phyloP scores from a whole-genome alignment of 208 protist species.

The Trichomonas vaginalis region DNA sequence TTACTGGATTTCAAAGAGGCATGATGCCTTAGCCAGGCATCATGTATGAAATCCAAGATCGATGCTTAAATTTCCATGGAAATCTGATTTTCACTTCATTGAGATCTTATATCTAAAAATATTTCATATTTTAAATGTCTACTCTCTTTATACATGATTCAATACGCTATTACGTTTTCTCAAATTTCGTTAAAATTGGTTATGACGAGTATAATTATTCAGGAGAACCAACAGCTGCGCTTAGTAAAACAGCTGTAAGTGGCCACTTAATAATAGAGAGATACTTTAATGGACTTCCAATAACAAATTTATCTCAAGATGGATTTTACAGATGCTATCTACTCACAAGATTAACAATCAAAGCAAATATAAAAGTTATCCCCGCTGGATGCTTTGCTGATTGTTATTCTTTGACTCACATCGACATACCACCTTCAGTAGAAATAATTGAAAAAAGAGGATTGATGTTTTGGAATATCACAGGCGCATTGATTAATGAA shows the following conservation, averaged over 20 bases:
- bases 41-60: no score
- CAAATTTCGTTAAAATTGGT: background rate
- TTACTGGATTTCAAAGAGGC: no score
- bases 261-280: background rate
- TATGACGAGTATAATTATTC: background rate
- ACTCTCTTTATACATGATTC: background rate
- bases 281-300: background rate
- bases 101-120: no score
- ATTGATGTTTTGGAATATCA: background rate
- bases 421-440: background rate
- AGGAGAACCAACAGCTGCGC: background rate
- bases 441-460: background rate
- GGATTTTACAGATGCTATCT: background rate
- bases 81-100: no score
- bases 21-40: no score
- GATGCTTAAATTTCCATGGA: no score
- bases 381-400: background rate
- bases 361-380: no score
- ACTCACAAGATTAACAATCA: no score
- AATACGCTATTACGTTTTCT: background rate
- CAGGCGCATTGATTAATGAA: no score
- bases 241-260: background rate
- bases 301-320: background rate
- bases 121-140: no score
- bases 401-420: background rate